Conservation (phyloP, 2,329 filamentous ascomycete species). For the Microascus cirrosus region DNA sequence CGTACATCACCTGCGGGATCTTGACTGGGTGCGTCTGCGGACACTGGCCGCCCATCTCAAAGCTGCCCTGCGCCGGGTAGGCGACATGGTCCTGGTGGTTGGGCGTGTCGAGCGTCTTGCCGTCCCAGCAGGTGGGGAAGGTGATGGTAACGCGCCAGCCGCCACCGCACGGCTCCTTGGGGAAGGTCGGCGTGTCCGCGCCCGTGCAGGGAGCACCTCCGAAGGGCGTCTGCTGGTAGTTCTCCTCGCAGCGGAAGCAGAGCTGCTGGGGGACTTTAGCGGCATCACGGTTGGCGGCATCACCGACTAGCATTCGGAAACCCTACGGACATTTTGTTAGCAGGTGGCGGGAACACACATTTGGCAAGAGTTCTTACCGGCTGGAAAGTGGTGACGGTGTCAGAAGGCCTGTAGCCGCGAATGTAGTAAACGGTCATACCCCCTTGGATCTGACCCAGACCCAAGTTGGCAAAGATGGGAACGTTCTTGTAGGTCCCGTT, state of each 20-base stretch:
- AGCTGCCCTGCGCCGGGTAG: constrained; percentile 5
- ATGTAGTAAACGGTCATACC: constrained; percentile 33
- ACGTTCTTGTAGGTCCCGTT: constrained; percentile 49
- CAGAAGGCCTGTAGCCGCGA: constrained; percentile 12
- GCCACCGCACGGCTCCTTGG: constrained; percentile 31
- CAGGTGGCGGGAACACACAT: background rate
- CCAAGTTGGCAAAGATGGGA: constrained; percentile 49
- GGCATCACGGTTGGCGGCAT: constrained; percentile 28
- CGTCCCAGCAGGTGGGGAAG: constrained; percentile 28
- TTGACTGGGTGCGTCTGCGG: constrained; percentile 7
- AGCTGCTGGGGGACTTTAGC: constrained; percentile 17
- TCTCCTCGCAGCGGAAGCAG: constrained; percentile 34
- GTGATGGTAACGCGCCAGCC: constrained; percentile 42
- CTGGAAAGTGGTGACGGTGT: constrained; percentile 28
- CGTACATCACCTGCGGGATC: constrained; percentile 8
- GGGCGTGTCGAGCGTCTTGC: constrained; percentile 7
- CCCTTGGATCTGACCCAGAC: constrained; percentile 29
- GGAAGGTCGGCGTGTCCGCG: constrained; percentile 36
- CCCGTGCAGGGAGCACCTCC: constrained; percentile 38
- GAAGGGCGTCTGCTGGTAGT: constrained; percentile 29
- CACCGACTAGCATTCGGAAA: constrained; percentile 34
- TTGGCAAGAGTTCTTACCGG: constrained; percentile 14
- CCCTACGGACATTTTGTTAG: constrained; percentile 16
- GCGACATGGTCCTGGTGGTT: constrained; percentile 7
- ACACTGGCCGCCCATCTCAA: constrained; percentile 6